Evolutionary conservation across 805 yeast species (phyloP), one percentile per base, ranked within the genome.

Genomic region (Metschnikowia dekortorum): DNA sequence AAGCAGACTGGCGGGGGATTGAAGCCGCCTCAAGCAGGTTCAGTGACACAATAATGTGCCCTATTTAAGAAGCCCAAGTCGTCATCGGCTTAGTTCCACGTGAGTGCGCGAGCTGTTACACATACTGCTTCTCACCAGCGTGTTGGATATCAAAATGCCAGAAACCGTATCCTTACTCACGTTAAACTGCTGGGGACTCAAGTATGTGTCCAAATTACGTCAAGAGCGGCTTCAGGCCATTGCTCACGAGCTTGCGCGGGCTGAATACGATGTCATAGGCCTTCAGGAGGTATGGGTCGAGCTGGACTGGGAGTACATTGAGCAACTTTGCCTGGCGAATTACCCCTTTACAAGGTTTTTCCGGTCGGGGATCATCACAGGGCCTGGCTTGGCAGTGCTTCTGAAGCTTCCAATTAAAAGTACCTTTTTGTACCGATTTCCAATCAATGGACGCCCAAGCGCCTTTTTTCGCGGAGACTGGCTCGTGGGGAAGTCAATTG

Each of bases 381-480:
- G 99, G 0, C 98, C 99, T 0, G 99, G 99, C 0, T 73, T 94
- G 39, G 96, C 89, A 1, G 74, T 94, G 7, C 65, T 94, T 42
- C 89, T 96, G 13, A 83, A 87, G 56, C 79, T 87, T 54, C 97
- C 97, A 3, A 89, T 94, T 35, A 84, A 78, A 44, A 80, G 83
- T 13, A 82, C 96, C 0, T 87, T 86, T 62, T 67, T 94, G 43
- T 86, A 87, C 62, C 72, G 96, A 18, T 94, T 89, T 62, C 96
- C 97, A 0, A 80, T 94, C 53, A 94, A 92, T 65, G 99, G 99
- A 1, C 74, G 97, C 46, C 96, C 98, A 1, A 82, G 89, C 39
- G 99, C 99, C 0, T 85, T 94, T 55, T 85, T 81, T 71, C 73
- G 98, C 51, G 99, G 99, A 35, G 99, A 94, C 65, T 94, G 97